These are phyloP conservation scores for Rubia peregrina DNA, from an alignment of 305 asterid species.

Conservation along the genomic window DNA sequence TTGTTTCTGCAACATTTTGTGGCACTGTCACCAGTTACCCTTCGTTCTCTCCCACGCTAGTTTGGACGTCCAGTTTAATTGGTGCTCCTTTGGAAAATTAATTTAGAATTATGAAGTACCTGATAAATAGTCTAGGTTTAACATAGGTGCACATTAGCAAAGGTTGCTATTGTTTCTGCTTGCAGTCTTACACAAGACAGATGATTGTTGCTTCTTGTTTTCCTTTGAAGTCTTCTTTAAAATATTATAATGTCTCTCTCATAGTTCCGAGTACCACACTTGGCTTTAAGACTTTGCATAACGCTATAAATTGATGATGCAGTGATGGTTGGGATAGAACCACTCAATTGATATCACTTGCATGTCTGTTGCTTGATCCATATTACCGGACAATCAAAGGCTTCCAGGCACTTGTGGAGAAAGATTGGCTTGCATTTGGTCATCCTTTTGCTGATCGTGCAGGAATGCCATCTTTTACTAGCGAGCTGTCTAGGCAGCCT, in stretches of 20 bases:
- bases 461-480: constrained; percentile 69
- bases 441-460: constrained; percentile 97
- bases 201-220: neutral
- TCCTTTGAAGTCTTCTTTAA: neutral
- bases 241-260: neutral
- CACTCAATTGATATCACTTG: constrained; percentile 89
- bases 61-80: constrained; percentile 10
- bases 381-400: constrained; percentile 90
- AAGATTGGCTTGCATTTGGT: constrained; percentile 99
- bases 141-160: neutral
- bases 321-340: constrained; percentile 99
- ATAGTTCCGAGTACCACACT: neutral
- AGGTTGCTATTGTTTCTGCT: neutral
- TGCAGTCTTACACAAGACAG: neutral
- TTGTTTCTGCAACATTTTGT: neutral
- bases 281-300: constrained; percentile 4
- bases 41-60: constrained; percentile 10
- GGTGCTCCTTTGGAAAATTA: neutral
- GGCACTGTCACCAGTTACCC: neutral
- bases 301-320: constrained; percentile 18
- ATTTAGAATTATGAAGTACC: neutral
- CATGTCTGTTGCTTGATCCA: constrained; percentile 95
- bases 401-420: constrained; percentile 95
- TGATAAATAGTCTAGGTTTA: constrained; percentile 1
- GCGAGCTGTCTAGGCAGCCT: constrained; percentile 73